Base-by-base conservation (phyloP, 495 filamentous ascomycete species). In the Friedmanniomyces simplex region DNA sequence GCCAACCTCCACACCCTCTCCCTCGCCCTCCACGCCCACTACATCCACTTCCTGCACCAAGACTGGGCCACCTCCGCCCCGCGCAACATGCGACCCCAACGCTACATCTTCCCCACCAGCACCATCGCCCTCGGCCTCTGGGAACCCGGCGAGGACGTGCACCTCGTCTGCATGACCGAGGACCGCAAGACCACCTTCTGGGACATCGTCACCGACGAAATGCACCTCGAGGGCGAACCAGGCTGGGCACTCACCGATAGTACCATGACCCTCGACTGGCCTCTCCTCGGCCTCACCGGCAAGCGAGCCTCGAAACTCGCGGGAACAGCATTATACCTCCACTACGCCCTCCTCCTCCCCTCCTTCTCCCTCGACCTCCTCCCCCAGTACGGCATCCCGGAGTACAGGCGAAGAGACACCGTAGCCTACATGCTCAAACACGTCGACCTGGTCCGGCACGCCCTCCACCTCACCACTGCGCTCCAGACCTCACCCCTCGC, bases 101-200 rank as follows among this genome's bases (percentile, higher is more conserved):
- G 51, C 21, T 32, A 30, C 32, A 3, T 54, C 16, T 41, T 54
- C 51, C 20, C 51, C 32, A 54, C 51, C 24, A 28, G 51, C 16
- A 55, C 22, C 42, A 22, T 30, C 18, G 53, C 53, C 22, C 11
- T 16, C 18, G 53, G 14, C 20, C 6, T 28, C 22, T 55, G 53
- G 53, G 16, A 34, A 21, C 43, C 24, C 2, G 53, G 30, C 13
- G 53, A 55, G 4, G 39, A 55, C 28, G 32, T 47, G 2, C 25
- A 55, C 25, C 41, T 55, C n/a, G 43, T 55, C 16, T 55, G 53
- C 18, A 46, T 55, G 8, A 55, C 36, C 37, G 41, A 55, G 8
- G 53, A 48, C 25, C 53, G 43, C 16, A n/a, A 18, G 8, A 21
- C 46, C 11, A 26, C n/a, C 39, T 46, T 55, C 41, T 55, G 43